Evolutionary conservation across 2,329 filamentous ascomycete genomes (phyloP), one percentile per base, ranked within the genome.

Genomic region (Hypoxylon sp.): DNA sequence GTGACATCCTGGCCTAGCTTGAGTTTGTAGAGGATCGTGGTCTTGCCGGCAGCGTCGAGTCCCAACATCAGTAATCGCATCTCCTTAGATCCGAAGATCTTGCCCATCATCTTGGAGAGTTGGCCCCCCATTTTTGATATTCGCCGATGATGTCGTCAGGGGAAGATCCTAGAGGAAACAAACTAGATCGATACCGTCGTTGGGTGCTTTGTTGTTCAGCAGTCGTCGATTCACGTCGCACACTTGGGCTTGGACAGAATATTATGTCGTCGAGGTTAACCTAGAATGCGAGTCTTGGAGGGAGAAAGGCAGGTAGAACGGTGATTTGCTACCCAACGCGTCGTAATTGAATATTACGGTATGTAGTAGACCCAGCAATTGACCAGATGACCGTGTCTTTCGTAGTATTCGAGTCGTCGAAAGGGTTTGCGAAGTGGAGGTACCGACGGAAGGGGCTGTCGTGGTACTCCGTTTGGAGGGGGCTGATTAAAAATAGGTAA

Each of bases 11-110:
- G 92, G 85, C 96, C 95, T 80, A 99, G 93, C 90, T 99, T 99
- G 83, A 99, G 91, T 90, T 99, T 99, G 88, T 99, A 99, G 77
- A 99, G 91, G 81, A 99, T 99, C 78, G 96, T 99, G 80, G 96
- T 99, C 90, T 99, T 99, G 92, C 96, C 96, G 83, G 96, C 96
- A 79, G 96, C 96, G 84, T 99, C 96, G 80, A 99, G 91, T 89
- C 96, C 96, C 78, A 99, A 94, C 96, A 99, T 99, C 85, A 99
- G 85, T 87, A 99, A 98, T 88, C 96, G 91, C 96, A 99, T 99
- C 91, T 99, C 96, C 91, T 98, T 98, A 92, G 97, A 97, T 81
- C 95, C 94, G 92, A 94, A 97, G 84, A 98, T 89, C 87, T 92
- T 91, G 82, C 97, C 93, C 84, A 98, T 96, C 81, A 98, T 83